Evolutionary conservation across 345 rosid species (phyloP).

Genomic region (Salix exigua): DNA sequence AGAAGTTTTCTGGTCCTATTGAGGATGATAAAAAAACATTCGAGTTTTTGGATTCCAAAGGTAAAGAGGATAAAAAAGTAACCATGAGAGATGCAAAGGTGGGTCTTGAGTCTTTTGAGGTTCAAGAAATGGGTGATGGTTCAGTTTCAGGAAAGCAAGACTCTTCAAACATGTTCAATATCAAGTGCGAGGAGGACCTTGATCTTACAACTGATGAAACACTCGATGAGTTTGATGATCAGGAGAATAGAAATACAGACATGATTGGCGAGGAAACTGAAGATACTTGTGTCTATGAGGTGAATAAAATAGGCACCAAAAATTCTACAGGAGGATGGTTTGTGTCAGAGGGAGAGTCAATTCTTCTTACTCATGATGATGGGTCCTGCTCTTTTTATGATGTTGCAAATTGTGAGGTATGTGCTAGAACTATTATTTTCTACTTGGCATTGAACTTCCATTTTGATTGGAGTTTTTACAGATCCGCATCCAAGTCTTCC

Average conservation of each 20-base stretch:
- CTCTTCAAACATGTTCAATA: conserved; percentile 23
- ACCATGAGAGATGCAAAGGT: conserved; percentile 17
- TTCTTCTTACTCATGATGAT: conserved; percentile 82
- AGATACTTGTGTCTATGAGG: conserved; percentile 42
- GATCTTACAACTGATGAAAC: conserved; percentile 69
- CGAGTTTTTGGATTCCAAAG: conserved; percentile 58
- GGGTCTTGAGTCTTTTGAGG: conserved; percentile 37
- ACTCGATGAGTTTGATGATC: conserved; percentile 76
- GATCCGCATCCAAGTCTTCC: background rate
- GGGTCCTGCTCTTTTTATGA: conserved; percentile 91
- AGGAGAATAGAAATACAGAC: conserved; percentile 48
- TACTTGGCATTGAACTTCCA: background rate
- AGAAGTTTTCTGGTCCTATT: conserved; percentile 30
- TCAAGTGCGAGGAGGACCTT: conserved; percentile 38
- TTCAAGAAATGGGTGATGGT: conserved; percentile 54
- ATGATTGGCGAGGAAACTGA: conserved; percentile 52
- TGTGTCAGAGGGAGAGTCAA: conserved; percentile 95
- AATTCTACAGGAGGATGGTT: conserved; percentile 92
- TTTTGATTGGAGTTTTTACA: background rate
- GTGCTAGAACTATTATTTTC: background rate
- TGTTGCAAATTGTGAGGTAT: conserved; percentile 82
- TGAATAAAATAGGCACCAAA: conserved; percentile 62
- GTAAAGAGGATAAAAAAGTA: conserved; percentile 35
- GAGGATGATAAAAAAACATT: conserved; percentile 54
- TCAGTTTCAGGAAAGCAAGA: conserved; percentile 39